Base-by-base conservation (phyloP, 352 stramenopile genomes). In the Aphanomyces invadans region DNA sequence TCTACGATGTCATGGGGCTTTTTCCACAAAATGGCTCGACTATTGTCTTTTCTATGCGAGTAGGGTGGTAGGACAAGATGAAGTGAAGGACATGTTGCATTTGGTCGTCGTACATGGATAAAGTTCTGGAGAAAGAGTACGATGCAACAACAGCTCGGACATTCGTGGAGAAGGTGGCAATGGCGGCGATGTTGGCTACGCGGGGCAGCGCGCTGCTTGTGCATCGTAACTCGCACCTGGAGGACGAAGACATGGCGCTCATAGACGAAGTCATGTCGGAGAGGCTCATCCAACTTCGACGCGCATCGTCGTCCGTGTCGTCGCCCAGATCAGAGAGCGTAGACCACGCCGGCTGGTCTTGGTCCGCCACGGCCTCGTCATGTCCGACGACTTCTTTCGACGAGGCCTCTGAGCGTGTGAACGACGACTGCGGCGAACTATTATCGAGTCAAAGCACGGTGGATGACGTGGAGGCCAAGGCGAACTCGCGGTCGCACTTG, bases 171-270 rank as follows among this genome's bases (percentile, higher is more conserved):
- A 2, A 32, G 49, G 15, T 38, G n/a, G 25, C 25, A 10, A 57
- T 57, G 49, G 49, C 49, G 29, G 49, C 49, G 29, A 38, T 57
- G 25, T 29, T 57, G 15, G 49, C 49, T 29, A 57, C 49, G 10
- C 46, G n/a, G 11, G n/a, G 46, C 46, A 25, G 26, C 26, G 21
- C 1, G 10, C 10, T 29, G 26, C n/a, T 23, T 23, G 46, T 29
- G 10, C n/a, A 31, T 25, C 46, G 49, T 15, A 17, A 5, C 1
- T 57, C 49, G 12, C 49, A 57, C 11, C 19, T 57, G 7, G 49
- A 17, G 2, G 29, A 57, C 7, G 49, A 57, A 7, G 49, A 57
- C 23, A 36, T 57, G 49, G 49, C 23, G 7, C 49, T 57, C 49
- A 29, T 42, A 7, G 36, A 42, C 36, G 36, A 42, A 15, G 36